These are phyloP conservation scores for Curvularia eragrostidis DNA, from an alignment of 2,329 filamentous ascomycete species.

Conservation along the genomic window DNA sequence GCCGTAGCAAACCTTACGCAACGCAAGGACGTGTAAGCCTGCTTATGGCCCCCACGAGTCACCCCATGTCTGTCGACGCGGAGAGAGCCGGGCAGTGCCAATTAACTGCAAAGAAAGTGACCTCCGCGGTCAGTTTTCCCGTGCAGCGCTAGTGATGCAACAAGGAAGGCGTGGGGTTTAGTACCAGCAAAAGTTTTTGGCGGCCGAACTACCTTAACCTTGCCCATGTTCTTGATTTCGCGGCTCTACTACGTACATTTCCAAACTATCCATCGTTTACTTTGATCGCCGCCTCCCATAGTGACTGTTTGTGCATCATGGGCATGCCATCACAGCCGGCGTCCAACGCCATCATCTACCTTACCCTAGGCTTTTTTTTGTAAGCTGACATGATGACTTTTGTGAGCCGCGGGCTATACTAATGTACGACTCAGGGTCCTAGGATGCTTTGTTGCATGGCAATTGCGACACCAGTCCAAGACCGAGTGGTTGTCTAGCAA, in stretches of 20 bases:
- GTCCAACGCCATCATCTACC: constrained; percentile 83
- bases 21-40: not conserved
- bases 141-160: constrained; percentile 33
- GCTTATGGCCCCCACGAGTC: constrained; percentile 9
- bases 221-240: constrained; percentile 25
- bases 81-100: constrained; percentile 9
- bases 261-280: constrained; percentile 14
- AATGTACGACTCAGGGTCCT: constrained; percentile 59
- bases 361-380: constrained; percentile 80
- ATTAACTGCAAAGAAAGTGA: constrained; percentile 30
- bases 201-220: constrained; percentile 25
- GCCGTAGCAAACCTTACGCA: not conserved
- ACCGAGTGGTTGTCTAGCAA: constrained; percentile 77
- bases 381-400: constrained; percentile 52
- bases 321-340: constrained; percentile 75
- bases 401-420: not conserved
- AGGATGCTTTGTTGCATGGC: constrained; percentile 66
- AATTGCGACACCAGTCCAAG: constrained; percentile 67
- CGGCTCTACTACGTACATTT: constrained; percentile 13
- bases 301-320: constrained; percentile 58
- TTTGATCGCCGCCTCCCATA: constrained; percentile 8
- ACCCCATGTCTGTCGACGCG: constrained; percentile 1
- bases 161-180: constrained; percentile 30
- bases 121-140: constrained; percentile 26
- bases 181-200: constrained; percentile 33